These are phyloP conservation scores for Saccharomycopsis microspora DNA, from an alignment of 805 yeast species.

Conservation along the genomic window DNA sequence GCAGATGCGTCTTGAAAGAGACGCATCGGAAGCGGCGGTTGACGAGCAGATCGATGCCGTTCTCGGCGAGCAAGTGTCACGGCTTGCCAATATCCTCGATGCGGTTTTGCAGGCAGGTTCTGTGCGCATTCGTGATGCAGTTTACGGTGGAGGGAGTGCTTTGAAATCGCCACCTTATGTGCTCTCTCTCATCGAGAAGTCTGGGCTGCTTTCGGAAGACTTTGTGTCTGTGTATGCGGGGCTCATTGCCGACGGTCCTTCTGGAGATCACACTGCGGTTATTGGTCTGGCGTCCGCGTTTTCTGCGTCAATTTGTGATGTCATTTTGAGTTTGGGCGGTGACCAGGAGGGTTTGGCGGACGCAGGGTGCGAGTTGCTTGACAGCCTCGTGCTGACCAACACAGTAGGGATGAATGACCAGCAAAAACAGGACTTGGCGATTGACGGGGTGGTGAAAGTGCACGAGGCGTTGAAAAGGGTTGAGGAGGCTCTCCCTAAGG, in stretches of 20 bases:
- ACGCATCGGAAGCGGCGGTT: slow-evolving; percentile 32
- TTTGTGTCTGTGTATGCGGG: slow-evolving; percentile 70
- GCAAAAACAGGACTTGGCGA: slow-evolving; percentile 65
- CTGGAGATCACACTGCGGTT: slow-evolving; percentile 49
- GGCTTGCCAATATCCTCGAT: slow-evolving; percentile 49
- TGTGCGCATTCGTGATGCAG: slow-evolving; percentile 60
- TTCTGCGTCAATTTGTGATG: slow-evolving; percentile 48
- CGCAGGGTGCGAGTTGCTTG: slow-evolving; percentile 41
- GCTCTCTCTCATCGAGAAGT: slow-evolving; percentile 57
- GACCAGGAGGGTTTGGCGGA: slow-evolving; percentile 43
- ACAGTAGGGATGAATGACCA: slow-evolving; percentile 42
- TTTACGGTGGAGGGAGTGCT: slow-evolving; percentile 63
- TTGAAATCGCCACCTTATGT: slow-evolving; percentile 67
- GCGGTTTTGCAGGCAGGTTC: slow-evolving; percentile 60
- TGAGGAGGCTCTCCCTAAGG: slow-evolving; percentile 43
- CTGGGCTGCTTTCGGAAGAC: slow-evolving; percentile 62
- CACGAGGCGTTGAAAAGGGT: slow-evolving; percentile 52
- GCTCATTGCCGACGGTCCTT: slow-evolving; percentile 65
- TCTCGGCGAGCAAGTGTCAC: slow-evolving; percentile 34
- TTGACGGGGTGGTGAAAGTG: slow-evolving; percentile 58
- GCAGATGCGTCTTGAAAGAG: slow-evolving; percentile 43
- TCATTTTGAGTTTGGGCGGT: slow-evolving; percentile 62
- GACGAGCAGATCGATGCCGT: slow-evolving; percentile 50
- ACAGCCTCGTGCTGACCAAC: slow-evolving; percentile 41
- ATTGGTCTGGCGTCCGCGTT: slow-evolving; percentile 55